Evolutionary conservation across 176 grass and related monocot genomes (phyloP).

Genomic region (Musa itinerans): DNA sequence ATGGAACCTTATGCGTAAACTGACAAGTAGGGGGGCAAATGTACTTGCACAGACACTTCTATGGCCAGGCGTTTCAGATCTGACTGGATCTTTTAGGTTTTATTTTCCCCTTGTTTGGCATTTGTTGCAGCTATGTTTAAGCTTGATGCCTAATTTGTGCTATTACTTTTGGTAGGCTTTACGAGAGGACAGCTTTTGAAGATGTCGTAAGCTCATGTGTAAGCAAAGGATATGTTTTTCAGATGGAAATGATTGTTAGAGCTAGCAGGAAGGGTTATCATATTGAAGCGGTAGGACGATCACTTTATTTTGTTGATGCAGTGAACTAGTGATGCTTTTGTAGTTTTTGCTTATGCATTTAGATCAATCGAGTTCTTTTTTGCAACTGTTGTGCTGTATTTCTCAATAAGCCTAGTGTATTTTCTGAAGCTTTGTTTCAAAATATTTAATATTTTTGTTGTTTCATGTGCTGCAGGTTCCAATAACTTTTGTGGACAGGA

Average conservation of each 20-base stretch:
- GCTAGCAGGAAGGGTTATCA: slow-evolving; percentile 81
- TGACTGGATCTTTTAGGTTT: slow-evolving; percentile 85
- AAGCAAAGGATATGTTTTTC: slow-evolving; percentile 96
- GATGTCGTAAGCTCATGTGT: slow-evolving; percentile 93
- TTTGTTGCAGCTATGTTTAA: not conserved
- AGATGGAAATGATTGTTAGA: slow-evolving; percentile 99
- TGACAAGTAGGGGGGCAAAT: slow-evolving; percentile 96
- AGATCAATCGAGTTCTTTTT: not conserved
- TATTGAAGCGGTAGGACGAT: slow-evolving; percentile 54
- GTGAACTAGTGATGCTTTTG: not conserved
- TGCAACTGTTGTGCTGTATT: not conserved
- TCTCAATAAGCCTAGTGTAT: not conserved
- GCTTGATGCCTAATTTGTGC: not conserved
- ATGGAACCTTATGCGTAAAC: slow-evolving; percentile 93
- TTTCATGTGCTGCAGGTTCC: slow-evolving; percentile 51
- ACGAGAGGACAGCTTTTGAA: slow-evolving; percentile 71
- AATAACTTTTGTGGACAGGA: slow-evolving; percentile 90
- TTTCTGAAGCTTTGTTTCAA: not conserved
- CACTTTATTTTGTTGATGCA: not conserved
- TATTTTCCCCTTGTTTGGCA: not conserved
- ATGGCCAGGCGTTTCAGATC: slow-evolving; percentile 79
- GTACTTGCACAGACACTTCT: slow-evolving; percentile 96
- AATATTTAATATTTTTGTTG: not conserved
- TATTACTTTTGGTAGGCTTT: slow-evolving; percentile 45
- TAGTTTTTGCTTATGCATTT: slow-evolving; percentile 1